Base-by-base conservation (phyloP, 108 stramenopile genomes). In the Cyclotella baltica region DNA sequence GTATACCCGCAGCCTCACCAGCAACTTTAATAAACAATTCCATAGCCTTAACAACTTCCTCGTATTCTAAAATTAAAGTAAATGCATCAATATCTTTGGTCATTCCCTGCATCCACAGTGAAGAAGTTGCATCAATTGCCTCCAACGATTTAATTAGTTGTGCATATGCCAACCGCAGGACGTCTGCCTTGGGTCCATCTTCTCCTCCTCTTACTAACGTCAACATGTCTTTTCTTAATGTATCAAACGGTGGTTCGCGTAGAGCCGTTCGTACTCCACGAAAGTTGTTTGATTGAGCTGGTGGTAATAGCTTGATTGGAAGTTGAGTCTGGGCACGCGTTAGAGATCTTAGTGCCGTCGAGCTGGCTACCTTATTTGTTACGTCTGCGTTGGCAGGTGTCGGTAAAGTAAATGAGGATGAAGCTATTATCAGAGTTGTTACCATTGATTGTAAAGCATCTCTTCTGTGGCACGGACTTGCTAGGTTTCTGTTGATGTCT, bases 311-410 rank as follows among this genome's bases (percentile, higher is more conserved):
- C 8, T 13, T 8, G 10, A 43, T 8, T 13, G 40, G 40, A 11
- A 43, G 40, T 13, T 43, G 40, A 43, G 40, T 43, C 13, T 43
- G 40, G 10, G 48, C 71, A 8, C 87, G 80, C 19, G 75, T 55
- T 83, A 88, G 72, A 86, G 53, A 29, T 40, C 87, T 72, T 3
- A 90, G 50, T n/a, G 87, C 87, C 11, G 87, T 72, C 27, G 83
- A 58, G 20, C 85, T 77, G 1, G 89, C 89, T 8, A 90, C 36
- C 62, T 90, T 86, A 70, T 80, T 88, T 36, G 89, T 88, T 10
- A 90, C 86, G 57, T 90, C 89, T 22, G 89, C 89, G 31, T 28
- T 38, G 8, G 69, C 76, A 8, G 55, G 35, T 29, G 51, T 27
- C 1, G 65, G 47, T 30, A 37, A 55, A n/a, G n/a, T n/a, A 16